A percentile compares a stretch with the other conserved stretches of the same genome.
Conservation (phyloP, 2,329 filamentous ascomycete genomes). For the Myriangium duriaei region DNA sequence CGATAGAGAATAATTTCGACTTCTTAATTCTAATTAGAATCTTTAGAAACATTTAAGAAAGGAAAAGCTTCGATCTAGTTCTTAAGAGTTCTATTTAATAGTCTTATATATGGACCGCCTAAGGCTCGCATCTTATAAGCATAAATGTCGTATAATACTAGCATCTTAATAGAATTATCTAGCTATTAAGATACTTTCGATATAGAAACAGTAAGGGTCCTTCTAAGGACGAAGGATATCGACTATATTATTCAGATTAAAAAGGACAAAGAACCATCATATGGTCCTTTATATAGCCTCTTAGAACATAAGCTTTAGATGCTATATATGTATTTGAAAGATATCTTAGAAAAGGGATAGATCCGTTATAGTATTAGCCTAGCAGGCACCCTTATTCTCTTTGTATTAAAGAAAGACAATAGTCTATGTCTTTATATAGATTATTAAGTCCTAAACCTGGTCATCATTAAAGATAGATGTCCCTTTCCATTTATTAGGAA, state of each 20-base stretch:
- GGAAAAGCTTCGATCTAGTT: neutral
- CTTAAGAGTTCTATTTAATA: neutral
- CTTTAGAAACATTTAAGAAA: neutral
- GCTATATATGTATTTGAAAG: conserved; percentile 2
- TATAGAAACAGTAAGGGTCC: neutral
- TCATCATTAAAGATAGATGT: conserved; percentile 22
- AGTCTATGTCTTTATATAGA: conserved; percentile 19
- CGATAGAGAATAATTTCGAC: neutral
- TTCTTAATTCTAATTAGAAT: neutral
- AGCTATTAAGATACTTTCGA: neutral
- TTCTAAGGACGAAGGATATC: neutral
- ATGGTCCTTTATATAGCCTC: neutral
- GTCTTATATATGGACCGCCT: neutral
- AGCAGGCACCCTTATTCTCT: conserved; percentile 12
- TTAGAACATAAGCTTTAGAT: conserved; percentile 1
- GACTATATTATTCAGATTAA: neutral
- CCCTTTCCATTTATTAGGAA: conserved; percentile 18
- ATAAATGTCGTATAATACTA: neutral
- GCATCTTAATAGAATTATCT: neutral
- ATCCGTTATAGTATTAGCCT: conserved; percentile 8
- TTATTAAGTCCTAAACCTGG: conserved; percentile 20
- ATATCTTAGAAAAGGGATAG: conserved; percentile 7
- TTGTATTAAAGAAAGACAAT: conserved; percentile 14
- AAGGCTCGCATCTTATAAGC: neutral
- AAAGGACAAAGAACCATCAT: neutral